Evolutionary conservation across 805 yeast species (phyloP).

Genomic region (Cyberlindnera xylosilytica): DNA sequence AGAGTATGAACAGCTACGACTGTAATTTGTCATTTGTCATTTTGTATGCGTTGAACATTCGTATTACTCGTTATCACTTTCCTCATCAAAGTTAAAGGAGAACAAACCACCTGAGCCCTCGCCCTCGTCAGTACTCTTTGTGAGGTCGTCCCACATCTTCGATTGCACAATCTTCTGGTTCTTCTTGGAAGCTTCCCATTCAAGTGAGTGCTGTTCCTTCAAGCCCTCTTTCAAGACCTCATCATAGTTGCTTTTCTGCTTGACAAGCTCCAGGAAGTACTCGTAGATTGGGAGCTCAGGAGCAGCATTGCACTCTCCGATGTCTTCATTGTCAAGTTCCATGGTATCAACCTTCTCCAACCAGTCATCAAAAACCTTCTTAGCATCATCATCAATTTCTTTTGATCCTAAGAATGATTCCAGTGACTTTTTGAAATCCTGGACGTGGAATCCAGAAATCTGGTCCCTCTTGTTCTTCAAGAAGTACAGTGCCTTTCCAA

Average conservation of each 20-base stretch:
- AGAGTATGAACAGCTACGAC: too few relatives aligned
- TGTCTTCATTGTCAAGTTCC: constrained; percentile 49
- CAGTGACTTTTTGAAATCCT: constrained; percentile 41
- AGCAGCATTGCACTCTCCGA: constrained; percentile 48
- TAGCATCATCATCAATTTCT: constrained; percentile 15
- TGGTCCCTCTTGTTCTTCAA: constrained; percentile 66
- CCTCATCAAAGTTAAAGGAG: constrained; percentile 26
- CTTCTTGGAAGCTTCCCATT: constrained; percentile 27
- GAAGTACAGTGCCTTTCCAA: constrained; percentile 63
- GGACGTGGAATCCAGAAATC: constrained; percentile 74
- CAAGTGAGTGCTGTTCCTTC: constrained; percentile 32
- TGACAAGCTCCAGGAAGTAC: constrained; percentile 51
- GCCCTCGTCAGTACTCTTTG: constrained; percentile 3
- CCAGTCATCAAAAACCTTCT: constrained; percentile 28
- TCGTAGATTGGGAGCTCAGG: constrained; percentile 59
- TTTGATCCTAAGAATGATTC: constrained; percentile 28
- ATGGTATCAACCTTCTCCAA: constrained; percentile 27
- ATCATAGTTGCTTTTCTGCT: constrained; percentile 34
- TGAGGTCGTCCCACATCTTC: constrained; percentile 51
- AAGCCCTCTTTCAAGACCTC: constrained; percentile 36
- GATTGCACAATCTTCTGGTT: constrained; percentile 35
- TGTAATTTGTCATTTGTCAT: too few relatives aligned
- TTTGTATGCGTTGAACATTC: background rate
- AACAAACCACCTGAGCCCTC: constrained; percentile 10
- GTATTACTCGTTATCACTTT: constrained; percentile 20